Percentiles rank a stretch among this genome's conserved stretches.
These are phyloP conservation scores for Nemania diffusa DNA, from an alignment of 2,329 filamentous ascomycete genomes.

Conservation along the genomic window DNA sequence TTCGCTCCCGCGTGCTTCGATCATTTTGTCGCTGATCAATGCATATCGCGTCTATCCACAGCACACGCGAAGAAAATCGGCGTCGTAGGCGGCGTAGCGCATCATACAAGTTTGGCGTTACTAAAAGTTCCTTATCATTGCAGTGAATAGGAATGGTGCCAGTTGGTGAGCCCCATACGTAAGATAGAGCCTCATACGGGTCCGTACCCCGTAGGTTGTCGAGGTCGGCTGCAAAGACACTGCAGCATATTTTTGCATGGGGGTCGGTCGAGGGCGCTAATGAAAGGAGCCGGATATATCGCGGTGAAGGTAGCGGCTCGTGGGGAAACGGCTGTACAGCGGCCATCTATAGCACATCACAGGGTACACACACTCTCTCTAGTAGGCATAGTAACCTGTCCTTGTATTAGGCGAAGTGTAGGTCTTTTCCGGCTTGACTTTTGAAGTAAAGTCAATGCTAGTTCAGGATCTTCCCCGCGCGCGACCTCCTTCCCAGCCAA, in stretches of 20 bases:
- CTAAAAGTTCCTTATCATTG: slow-evolving; percentile 1
- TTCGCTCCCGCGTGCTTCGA: not conserved
- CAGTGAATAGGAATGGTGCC: slow-evolving; percentile 22
- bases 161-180: slow-evolving; percentile 18
- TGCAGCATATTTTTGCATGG: not conserved
- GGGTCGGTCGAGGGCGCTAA: not conserved
- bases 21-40: slow-evolving; percentile 12
- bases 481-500: too few relatives aligned
- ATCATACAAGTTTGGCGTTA: slow-evolving; percentile 20
- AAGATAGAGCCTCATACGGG: slow-evolving; percentile 27
- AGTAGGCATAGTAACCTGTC: too few relatives aligned
- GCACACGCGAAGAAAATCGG: not conserved
- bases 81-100: slow-evolving; percentile 17
- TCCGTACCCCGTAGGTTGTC: not conserved
- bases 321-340: not conserved
- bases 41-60: slow-evolving; percentile 23
- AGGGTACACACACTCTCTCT: too few relatives aligned
- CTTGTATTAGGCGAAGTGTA: too few relatives aligned
- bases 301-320: not conserved
- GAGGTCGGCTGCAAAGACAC: not conserved
- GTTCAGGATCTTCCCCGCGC: too few relatives aligned
- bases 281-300: slow-evolving; percentile 1
- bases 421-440: too few relatives aligned
- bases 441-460: too few relatives aligned
- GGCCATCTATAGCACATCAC: too few relatives aligned